phyloP scores from a whole-genome alignment of 2,329 filamentous ascomycete genomes.

The Cytospora mali region DNA sequence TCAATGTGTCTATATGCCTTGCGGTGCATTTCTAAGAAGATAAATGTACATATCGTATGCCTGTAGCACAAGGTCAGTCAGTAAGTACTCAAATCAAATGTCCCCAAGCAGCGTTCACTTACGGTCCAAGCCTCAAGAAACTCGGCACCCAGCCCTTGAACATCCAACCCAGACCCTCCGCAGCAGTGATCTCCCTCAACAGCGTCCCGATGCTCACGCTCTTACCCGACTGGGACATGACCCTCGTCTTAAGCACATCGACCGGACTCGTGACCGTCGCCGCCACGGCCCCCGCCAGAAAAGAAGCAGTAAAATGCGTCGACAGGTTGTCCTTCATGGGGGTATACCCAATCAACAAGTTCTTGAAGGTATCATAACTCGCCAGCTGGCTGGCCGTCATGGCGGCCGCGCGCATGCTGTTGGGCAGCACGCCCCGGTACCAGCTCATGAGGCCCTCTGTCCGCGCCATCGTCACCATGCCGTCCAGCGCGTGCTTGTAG shows the following conservation, averaged over 20 bases:
- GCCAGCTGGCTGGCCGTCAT: constrained; percentile 87
- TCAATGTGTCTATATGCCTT: constrained; percentile 67
- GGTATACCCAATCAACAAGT: constrained; percentile 65
- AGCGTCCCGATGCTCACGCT: constrained; percentile 57
- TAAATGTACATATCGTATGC: constrained; percentile 84
- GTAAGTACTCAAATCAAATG: background rate
- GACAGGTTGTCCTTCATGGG: constrained; percentile 69
- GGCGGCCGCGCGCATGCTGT: constrained; percentile 77
- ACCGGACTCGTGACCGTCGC: constrained; percentile 84
- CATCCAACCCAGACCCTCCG: constrained; percentile 79
- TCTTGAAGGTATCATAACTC: constrained; percentile 83
- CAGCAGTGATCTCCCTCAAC: constrained; percentile 66
- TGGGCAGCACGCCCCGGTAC: constrained; percentile 85
- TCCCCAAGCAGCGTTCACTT: constrained; percentile 38
- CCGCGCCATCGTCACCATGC: constrained; percentile 81
- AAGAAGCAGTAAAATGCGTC: constrained; percentile 77
- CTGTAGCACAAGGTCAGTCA: constrained; percentile 37
- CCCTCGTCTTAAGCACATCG: constrained; percentile 85
- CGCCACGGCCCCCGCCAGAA: constrained; percentile 79
- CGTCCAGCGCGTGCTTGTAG: constrained; percentile 87
- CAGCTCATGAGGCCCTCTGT: constrained; percentile 77
- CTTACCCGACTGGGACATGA: constrained; percentile 69
- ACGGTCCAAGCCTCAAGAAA: constrained; percentile 67
- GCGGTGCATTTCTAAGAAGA: constrained; percentile 87
- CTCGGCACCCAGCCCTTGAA: constrained; percentile 90